phyloP scores from a whole-genome alignment of 805 yeast genomes.

The Wickerhamomyces hampshirensis region DNA sequence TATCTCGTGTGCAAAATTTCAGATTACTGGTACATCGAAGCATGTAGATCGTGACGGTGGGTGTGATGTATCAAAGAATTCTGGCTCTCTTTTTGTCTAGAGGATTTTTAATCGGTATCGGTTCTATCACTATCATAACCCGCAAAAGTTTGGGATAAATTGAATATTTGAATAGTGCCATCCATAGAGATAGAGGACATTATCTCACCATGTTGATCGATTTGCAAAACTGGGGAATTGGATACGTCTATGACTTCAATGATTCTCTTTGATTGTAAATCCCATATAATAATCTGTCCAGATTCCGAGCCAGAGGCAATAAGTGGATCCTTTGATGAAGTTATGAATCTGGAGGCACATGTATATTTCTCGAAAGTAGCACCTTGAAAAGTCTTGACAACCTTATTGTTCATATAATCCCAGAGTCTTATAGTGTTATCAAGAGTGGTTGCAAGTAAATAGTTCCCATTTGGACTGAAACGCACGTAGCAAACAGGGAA shows the following conservation, averaged over 20 bases:
- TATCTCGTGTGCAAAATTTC: no score
- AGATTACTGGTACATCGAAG: no score
- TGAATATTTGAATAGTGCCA: constrained; percentile 9
- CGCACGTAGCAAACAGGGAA: constrained; percentile 74
- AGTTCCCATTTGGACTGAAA: constrained; percentile 78
- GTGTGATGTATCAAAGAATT: no score
- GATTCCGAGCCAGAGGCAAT: constrained; percentile 60
- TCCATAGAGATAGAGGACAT: constrained; percentile 11
- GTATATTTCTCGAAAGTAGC: constrained; percentile 39
- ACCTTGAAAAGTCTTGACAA: constrained; percentile 64
- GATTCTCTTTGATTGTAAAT: constrained; percentile 54
- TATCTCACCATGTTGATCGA: constrained; percentile 10
- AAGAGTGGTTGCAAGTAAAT: constrained; percentile 67
- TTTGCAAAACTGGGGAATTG: constrained; percentile 11
- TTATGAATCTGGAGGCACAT: constrained; percentile 49
- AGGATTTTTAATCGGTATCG: constrained; percentile 11
- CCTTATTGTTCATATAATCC: constrained; percentile 80
- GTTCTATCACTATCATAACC: constrained; percentile 11
- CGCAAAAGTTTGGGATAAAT: constrained; percentile 3
- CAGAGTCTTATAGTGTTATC: constrained; percentile 79
- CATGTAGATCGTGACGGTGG: no score
- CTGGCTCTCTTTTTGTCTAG: no score
- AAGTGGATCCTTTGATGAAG: constrained; percentile 30
- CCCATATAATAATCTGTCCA: constrained; percentile 57
- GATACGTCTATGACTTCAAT: constrained; percentile 17